phyloP scores from a whole-genome alignment of 768 basidiomycete genomes.

The Rhizopogon rudus region DNA sequence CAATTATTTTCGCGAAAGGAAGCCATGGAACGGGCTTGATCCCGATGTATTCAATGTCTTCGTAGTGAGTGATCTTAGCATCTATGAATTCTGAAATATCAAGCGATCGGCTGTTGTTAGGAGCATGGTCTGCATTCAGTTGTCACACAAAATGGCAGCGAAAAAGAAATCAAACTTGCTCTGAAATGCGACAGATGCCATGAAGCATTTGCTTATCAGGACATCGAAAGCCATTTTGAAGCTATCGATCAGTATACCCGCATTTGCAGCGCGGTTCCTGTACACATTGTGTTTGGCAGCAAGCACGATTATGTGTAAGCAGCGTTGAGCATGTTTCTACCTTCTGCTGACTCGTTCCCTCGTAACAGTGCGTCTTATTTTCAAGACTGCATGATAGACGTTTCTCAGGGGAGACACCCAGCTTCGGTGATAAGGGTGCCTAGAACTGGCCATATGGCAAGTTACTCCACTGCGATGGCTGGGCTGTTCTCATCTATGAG shows the following conservation, averaged over 20 bases:
- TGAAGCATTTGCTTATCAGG: conserved; percentile 42
- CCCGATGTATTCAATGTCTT: conserved; percentile 32
- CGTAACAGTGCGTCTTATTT: conserved; percentile 35
- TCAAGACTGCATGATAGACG: conserved; percentile 38
- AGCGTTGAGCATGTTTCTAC: not conserved
- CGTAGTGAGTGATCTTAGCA: conserved; percentile 25
- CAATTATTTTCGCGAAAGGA: conserved; percentile 35
- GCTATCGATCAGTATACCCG: conserved; percentile 28
- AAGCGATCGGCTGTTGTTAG: conserved; percentile 6
- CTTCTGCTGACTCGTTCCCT: not conserved
- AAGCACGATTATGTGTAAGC: conserved; percentile 41
- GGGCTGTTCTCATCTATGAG: not conserved
- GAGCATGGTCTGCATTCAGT: conserved; percentile 4
- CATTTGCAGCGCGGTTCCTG: conserved; percentile 31
- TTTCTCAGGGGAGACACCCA: conserved; percentile 32
- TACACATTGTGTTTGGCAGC: conserved; percentile 47
- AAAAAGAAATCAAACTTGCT: conserved; percentile 11
- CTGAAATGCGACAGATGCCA: conserved; percentile 42
- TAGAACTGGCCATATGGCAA: conserved; percentile 44
- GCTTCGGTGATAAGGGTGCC: conserved; percentile 40
- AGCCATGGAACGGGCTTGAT: conserved; percentile 47
- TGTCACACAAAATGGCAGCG: conserved; percentile 5
- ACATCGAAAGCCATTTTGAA: conserved; percentile 40
- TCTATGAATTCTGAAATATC: not conserved
- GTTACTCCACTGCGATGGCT: not conserved